Evolutionary conservation across 2,329 filamentous ascomycete genomes (phyloP), one percentile per base, ranked within the genome.

Genomic region (Dendryphion nanum): DNA sequence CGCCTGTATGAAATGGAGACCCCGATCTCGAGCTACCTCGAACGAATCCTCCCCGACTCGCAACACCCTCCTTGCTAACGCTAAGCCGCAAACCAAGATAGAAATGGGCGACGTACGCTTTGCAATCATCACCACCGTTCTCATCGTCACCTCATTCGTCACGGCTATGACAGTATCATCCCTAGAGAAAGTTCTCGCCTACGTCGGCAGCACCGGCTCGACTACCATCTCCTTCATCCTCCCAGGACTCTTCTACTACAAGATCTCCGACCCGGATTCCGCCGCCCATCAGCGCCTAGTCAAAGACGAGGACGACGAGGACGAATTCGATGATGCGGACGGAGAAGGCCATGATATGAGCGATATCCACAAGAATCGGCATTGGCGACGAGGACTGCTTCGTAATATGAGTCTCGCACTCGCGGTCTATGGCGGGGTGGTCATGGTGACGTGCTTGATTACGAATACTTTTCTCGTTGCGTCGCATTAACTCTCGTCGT

Each of bases 151-250:
- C 19, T 89, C 85, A 42, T 98, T 97, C 63, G 76, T 87, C 40
- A 88, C 88, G 6, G 89, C 93, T 17, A 87, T 98, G 71, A 94
- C 88, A 0, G 90, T 98, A 3, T 86, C 82, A 15, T 93, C 85
- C 10, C 77, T 98, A 3, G 90, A 95, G 61, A 85, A 87, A 32
- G 90, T 98, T 1, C 77, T 98, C 0, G 91, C 93, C 0, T 98
- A 96, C 53, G 93, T 98, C 8, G 93, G 93, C 24, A 89, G 85
- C 53, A 98, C 93, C 0, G 93, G 93, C 37, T 91, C 85, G 35
- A 98, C 93, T 0, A 89, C 88, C 44, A 98, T 98, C 55, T 95
- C 88, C 45, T 98, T 98, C 63, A 97, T 98, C 49, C 76, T 98
- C 0, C 93, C 93, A 0, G 93, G 93, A 0, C 70, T 98, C 4